Evolutionary conservation across 2,329 filamentous ascomycete species (phyloP).

Genomic region (Clonostachys rhizophaga): DNA sequence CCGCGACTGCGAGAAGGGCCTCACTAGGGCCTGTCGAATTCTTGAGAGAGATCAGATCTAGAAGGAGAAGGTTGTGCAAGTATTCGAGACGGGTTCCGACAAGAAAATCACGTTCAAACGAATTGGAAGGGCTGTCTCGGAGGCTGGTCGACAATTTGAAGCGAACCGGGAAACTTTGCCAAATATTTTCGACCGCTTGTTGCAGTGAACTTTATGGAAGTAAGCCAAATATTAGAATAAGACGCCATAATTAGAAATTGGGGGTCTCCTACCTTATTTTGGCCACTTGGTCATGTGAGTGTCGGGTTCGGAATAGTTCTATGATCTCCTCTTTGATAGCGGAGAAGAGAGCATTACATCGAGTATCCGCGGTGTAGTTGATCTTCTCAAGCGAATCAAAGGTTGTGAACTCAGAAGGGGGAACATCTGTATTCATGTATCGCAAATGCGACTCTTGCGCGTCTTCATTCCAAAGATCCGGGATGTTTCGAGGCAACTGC

Average conservation of each 20-base stretch:
- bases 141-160: background rate
- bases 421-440: too few relatives aligned
- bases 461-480: too few relatives aligned
- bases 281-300: too few relatives aligned
- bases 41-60: background rate
- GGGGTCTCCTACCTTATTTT: too few relatives aligned
- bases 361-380: background rate
- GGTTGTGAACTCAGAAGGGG: too few relatives aligned
- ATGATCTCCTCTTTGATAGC: background rate
- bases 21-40: background rate
- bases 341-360: background rate
- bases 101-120: background rate
- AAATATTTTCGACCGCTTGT: background rate
- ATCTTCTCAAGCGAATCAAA: background rate
- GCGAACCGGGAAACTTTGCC: background rate
- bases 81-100: background rate
- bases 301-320: background rate
- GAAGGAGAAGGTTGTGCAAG: background rate
- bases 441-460: too few relatives aligned
- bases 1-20: background rate
- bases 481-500: too few relatives aligned
- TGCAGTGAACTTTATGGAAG: too few relatives aligned
- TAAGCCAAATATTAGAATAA: too few relatives aligned
- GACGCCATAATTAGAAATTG: too few relatives aligned
- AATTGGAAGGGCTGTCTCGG: background rate